Evolutionary conservation across 768 basidiomycete species (phyloP), one percentile per base, ranked within the genome.

Genomic region (Pilatotrama ljubarskyi): DNA sequence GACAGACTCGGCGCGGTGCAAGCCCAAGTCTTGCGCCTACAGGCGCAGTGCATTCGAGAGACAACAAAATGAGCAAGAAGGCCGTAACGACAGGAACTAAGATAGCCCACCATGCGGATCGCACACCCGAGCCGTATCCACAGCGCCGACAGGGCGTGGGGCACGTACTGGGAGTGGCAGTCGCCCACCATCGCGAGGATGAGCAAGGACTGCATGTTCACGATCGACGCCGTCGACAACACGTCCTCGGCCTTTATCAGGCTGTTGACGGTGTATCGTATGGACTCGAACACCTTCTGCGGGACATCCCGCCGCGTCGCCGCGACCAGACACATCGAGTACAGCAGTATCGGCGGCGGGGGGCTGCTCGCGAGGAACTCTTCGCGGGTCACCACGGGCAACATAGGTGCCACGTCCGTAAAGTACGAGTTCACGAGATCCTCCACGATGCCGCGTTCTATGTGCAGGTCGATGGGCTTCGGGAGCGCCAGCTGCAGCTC

Each of bases 21-120:
- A 75, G 3, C 97, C 97, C 26, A 99, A 80, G 70, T 98, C 96
- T 77, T 99, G 97, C 4, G 96, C 97, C 95, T 94, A 64, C 26
- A 62, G 14, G 44, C 52, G 47, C 48, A 47, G 62, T 61, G 54
- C 51, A 58, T 49, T 36, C 49, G 55, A 55, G 14, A 55, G 14
- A 41, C n/a, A 35, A 52, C 59, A 22, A 44, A 24, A 54, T 52
- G 44, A 48, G 47, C 43, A 26, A 43, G 44, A 53, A 37, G n/a
- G 51, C 32, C 24, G 29, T 58, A 26, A 25, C 56, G 57, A 15
- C 52, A 51, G 58, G 66, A 22, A 25, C 55, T 60, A 55, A 32
- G 63, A 60, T n/a, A 75, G 61, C 85, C 66, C 59, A 91, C 90
- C 96, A 98, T 94, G 66, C 95, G 82, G 63, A 95, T 87, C n/a